Conservation (phyloP, 2,329 filamentous ascomycete genomes). For the Cytospora piceae region DNA sequence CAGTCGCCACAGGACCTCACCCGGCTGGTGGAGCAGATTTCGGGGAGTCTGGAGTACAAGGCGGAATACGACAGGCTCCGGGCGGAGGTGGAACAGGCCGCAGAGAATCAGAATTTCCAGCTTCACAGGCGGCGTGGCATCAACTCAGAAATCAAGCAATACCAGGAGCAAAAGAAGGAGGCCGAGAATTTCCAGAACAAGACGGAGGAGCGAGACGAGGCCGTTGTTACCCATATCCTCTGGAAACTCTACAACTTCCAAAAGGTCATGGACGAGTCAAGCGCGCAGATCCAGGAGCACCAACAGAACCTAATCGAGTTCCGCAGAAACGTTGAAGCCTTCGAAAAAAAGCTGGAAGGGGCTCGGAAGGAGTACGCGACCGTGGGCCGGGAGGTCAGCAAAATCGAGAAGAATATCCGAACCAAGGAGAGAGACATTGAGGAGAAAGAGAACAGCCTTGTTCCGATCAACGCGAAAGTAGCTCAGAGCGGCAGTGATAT, state of each 20-base stretch:
- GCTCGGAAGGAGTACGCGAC: conserved; percentile 83
- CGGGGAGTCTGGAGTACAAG: conserved; percentile 93
- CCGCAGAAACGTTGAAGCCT: conserved; percentile 83
- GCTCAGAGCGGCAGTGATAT: conserved; percentile 74
- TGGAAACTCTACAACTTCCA: conserved; percentile 99
- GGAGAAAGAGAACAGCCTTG: conserved; percentile 79
- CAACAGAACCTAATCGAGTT: conserved; percentile 95
- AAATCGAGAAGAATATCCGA: conserved; percentile 84
- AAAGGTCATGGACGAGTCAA: conserved; percentile 88
- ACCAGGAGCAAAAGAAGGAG: conserved; percentile 94
- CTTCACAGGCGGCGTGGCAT: conserved; percentile 89
- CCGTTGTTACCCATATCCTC: conserved; percentile 88
- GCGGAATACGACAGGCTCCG: conserved; percentile 92
- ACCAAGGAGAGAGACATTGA: conserved; percentile 85
- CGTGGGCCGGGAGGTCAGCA: conserved; percentile 74
- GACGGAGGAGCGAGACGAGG: conserved; percentile 85
- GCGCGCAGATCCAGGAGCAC: conserved; percentile 85
- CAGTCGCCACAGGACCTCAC: conserved; percentile 95
- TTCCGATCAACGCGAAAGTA: conserved; percentile 93
- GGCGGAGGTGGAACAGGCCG: conserved; percentile 79
- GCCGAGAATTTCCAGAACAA: conserved; percentile 93
- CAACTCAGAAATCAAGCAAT: conserved; percentile 97
- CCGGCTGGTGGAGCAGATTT: conserved; percentile 94
- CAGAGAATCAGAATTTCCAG: conserved; percentile 86
- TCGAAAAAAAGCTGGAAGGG: conserved; percentile 76